These are phyloP conservation scores for Zygotorulaspora chibaensis DNA, from an alignment of 805 yeast species.

Conservation along the genomic window DNA sequence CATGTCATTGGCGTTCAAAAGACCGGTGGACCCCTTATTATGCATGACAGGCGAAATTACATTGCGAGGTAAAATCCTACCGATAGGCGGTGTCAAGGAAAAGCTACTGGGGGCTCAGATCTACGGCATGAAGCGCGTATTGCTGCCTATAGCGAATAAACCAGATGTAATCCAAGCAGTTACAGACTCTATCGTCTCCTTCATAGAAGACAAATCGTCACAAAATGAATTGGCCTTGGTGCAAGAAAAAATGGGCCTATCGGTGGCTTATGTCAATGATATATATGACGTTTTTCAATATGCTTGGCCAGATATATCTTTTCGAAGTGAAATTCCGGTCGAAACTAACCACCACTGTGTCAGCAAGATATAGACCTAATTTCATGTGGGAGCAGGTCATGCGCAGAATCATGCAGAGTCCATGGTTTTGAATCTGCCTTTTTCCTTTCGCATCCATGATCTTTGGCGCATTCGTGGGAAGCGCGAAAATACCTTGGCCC, in stretches of 20 bases:
- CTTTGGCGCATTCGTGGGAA: neutral
- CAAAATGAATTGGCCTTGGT: constrained; percentile 27
- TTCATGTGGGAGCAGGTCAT: neutral
- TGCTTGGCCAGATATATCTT: constrained; percentile 52
- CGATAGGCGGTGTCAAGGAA: constrained; percentile 80
- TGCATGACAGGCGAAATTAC: constrained; percentile 91
- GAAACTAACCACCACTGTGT: constrained; percentile 3
- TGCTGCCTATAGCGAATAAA: constrained; percentile 68
- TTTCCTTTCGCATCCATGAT: neutral
- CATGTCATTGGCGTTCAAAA: constrained; percentile 63
- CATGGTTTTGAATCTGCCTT: neutral
- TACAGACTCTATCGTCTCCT: constrained; percentile 34
- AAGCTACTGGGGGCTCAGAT: constrained; percentile 76
- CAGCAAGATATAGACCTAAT: constrained; percentile 2
- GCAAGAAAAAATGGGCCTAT: constrained; percentile 51
- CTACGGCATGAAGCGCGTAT: constrained; percentile 56
- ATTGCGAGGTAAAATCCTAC: constrained; percentile 68
- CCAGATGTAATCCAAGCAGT: constrained; percentile 63
- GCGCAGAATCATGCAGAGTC: neutral
- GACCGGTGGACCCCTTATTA: constrained; percentile 45
- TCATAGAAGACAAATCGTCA: constrained; percentile 5
- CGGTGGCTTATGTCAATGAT: constrained; percentile 63
- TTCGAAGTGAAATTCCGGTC: neutral
- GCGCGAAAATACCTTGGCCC: neutral
- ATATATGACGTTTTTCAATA: constrained; percentile 69